Evolutionary conservation across 1,284 basidiomycete genomes (phyloP).

Genomic region (Pyrrhoderma lamaoense): DNA sequence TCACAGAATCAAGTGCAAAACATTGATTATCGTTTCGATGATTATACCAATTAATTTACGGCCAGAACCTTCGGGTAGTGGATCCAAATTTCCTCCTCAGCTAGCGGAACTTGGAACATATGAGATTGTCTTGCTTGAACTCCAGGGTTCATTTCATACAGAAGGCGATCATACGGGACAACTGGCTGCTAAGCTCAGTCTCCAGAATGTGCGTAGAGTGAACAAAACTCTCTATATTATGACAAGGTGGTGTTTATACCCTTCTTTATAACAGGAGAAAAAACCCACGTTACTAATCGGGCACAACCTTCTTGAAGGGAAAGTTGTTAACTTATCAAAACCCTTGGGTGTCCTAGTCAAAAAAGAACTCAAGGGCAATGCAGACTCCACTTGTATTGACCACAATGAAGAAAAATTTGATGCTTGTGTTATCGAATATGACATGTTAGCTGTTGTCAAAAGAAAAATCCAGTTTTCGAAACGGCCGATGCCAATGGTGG

Average conservation of each 20-base stretch:
- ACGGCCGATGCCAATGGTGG: constrained; percentile 61
- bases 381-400: constrained; percentile 15
- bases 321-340: constrained; percentile 67
- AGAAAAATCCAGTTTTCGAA: constrained; percentile 75
- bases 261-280: constrained; percentile 37
- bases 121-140: constrained; percentile 65
- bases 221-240: background rate
- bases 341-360: constrained; percentile 61
- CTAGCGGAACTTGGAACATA: constrained; percentile 61
- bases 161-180: constrained; percentile 49
- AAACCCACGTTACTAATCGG: constrained; percentile 78
- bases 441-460: constrained; percentile 55
- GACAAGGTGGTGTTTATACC: background rate
- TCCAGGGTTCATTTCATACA: constrained; percentile 66
- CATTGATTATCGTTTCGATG: constrained; percentile 29
- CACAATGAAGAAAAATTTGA: constrained; percentile 29
- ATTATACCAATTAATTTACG: constrained; percentile 44
- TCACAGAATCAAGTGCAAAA: background rate
- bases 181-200: constrained; percentile 53
- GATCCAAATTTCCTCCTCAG: constrained; percentile 43
- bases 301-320: constrained; percentile 86
- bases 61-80: constrained; percentile 25
- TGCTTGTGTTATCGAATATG: constrained; percentile 31
- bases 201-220: constrained; percentile 36
- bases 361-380: background rate